A percentile compares a stretch with the other conserved stretches of the same genome.
phyloP scores from a whole-genome alignment of 2,329 filamentous ascomycete species.

The Cadophora sp. region DNA sequence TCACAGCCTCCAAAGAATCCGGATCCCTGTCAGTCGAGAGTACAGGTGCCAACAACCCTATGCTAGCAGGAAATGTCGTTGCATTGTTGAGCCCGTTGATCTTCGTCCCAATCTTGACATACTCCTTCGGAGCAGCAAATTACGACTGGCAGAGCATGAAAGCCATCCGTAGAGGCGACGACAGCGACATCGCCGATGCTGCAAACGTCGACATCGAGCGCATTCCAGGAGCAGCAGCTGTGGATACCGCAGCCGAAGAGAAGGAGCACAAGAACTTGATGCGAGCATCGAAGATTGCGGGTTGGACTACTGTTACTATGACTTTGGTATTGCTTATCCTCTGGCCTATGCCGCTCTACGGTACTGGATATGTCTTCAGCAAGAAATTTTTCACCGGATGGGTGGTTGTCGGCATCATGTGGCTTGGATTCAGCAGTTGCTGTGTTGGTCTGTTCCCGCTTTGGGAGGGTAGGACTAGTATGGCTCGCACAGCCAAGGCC shows the following conservation, averaged over 20 bases:
- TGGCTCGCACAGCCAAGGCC: slow-evolving; percentile 3
- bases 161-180: slow-evolving; percentile 5
- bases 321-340: slow-evolving; percentile 8
- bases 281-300: slow-evolving; percentile 8
- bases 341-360: slow-evolving; percentile 25
- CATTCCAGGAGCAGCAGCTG: not conserved
- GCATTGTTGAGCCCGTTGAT: no score
- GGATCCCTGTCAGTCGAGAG: no score
- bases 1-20: no score
- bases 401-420: slow-evolving; percentile 25
- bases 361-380: slow-evolving; percentile 23
- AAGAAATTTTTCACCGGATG: slow-evolving; percentile 22
- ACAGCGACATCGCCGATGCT: not conserved
- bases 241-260: not conserved
- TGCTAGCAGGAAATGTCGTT: no score
- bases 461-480: slow-evolving; percentile 20
- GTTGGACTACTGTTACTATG: not conserved
- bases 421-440: slow-evolving; percentile 23
- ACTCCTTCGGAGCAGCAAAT: not conserved
- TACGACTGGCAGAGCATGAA: not conserved
- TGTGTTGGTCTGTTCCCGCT: slow-evolving; percentile 23
- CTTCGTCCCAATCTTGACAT: no score
- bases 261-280: slow-evolving; percentile 14
- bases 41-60: no score
- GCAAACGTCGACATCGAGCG: slow-evolving; percentile 4